phyloP scores from a whole-genome alignment of 2,329 filamentous ascomycete genomes.

The Ophiostoma piceae region DNA sequence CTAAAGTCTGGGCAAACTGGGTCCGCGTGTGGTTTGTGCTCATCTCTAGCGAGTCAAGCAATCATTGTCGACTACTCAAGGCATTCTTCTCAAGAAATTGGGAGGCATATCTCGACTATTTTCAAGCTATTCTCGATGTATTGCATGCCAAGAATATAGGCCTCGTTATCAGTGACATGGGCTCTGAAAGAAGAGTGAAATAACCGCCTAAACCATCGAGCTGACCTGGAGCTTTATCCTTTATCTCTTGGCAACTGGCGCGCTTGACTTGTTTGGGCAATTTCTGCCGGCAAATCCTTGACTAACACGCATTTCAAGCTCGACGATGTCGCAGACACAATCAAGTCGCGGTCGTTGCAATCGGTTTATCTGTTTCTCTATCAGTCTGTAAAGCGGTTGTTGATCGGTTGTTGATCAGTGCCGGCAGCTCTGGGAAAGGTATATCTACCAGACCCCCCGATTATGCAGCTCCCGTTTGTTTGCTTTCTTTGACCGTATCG shows the following conservation, averaged over 20 bases:
- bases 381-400: too few species aligned
- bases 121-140: neutral
- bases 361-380: neutral
- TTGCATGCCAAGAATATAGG: conserved; percentile 3
- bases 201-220: neutral
- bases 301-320: conserved; percentile 5
- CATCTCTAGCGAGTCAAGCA: neutral
- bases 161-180: neutral
- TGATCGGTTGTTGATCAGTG: neutral
- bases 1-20: neutral
- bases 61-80: neutral
- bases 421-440: neutral
- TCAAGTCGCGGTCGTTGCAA: neutral
- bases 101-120: neutral
- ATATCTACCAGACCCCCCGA: neutral
- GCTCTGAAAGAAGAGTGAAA: neutral
- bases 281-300: neutral
- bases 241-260: conserved; percentile 13
- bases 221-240: neutral
- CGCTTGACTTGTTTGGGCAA: conserved; percentile 1
- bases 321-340: conserved; percentile 1
- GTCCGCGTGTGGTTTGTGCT: neutral
- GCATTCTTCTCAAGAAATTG: neutral
- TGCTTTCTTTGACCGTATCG: neutral
- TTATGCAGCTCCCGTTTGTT: neutral